phyloP scores from a whole-genome alignment of 352 stramenopile species.

The Stephanocyclus meneghinianus region DNA sequence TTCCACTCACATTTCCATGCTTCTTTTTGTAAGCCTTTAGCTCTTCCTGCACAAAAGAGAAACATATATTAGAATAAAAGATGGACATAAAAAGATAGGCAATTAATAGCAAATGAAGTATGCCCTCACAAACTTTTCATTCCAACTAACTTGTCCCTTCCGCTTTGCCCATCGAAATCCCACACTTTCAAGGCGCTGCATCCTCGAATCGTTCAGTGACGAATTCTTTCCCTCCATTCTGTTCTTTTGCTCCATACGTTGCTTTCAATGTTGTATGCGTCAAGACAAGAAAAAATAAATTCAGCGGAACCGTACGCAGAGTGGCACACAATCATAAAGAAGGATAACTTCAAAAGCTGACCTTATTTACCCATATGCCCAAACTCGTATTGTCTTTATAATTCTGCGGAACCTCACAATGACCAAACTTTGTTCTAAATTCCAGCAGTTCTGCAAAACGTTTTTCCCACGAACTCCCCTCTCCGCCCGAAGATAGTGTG shows the following conservation, averaged over 20 bases:
- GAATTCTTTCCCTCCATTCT: conserved; percentile 54
- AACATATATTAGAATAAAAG: not conserved
- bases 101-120: not conserved
- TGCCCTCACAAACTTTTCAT: conserved; percentile 59
- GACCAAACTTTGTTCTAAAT: conserved; percentile 21
- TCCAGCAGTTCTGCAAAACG: conserved; percentile 23
- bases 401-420: conserved; percentile 68
- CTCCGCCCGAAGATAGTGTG: conserved; percentile 12
- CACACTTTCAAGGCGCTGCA: conserved; percentile 52
- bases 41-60: conserved; percentile 28
- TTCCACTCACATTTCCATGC: conserved; percentile 6
- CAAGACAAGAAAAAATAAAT: not conserved
- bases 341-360: conserved; percentile 2
- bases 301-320: not conserved
- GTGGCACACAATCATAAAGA: not conserved
- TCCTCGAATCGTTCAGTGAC: conserved; percentile 52
- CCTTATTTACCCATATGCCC: conserved; percentile 68
- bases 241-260: conserved; percentile 73
- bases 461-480: conserved; percentile 32
- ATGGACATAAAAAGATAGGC: not conserved
- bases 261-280: conserved; percentile 17
- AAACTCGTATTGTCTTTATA: conserved; percentile 59
- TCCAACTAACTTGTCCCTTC: conserved; percentile 72
- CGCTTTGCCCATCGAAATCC: conserved; percentile 71
- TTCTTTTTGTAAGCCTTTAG: conserved; percentile 23